phyloP scores from a whole-genome alignment of 805 yeast species.

The Peterozyma toletana region DNA sequence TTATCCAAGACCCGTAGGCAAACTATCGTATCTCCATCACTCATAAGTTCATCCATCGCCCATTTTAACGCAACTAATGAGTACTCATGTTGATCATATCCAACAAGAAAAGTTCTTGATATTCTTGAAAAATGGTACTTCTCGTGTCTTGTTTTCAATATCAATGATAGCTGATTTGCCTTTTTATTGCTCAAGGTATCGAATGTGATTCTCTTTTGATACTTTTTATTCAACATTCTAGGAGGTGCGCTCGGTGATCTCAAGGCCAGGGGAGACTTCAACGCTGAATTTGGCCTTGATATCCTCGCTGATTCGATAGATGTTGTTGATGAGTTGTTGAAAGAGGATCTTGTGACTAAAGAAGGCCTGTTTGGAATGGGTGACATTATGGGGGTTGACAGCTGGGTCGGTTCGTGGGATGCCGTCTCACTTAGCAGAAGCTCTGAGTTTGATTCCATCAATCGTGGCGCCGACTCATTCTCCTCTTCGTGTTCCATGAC shows the following conservation, averaged over 20 bases:
- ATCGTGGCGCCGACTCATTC: neutral
- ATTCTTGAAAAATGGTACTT: slow-evolving; percentile 26
- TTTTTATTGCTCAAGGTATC: slow-evolving; percentile 33
- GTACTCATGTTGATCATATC: slow-evolving; percentile 32
- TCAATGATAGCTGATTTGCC: slow-evolving; percentile 24
- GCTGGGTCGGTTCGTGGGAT: neutral
- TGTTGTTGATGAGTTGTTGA: neutral
- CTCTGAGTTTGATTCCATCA: slow-evolving; percentile 5
- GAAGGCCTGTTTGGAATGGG: neutral
- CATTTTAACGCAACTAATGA: slow-evolving; percentile 36
- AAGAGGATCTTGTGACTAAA: neutral
- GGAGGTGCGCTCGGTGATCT: neutral
- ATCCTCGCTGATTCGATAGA: slow-evolving; percentile 1
- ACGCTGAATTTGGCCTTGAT: slow-evolving; percentile 3
- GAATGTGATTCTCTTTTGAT: slow-evolving; percentile 27
- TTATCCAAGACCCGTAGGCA: slow-evolving; percentile 34
- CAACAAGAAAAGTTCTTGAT: slow-evolving; percentile 35
- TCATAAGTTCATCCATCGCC: slow-evolving; percentile 34
- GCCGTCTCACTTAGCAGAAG: neutral
- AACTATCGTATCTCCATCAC: slow-evolving; percentile 39
- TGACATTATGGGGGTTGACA: slow-evolving; percentile 1
- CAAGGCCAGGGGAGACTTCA: neutral
- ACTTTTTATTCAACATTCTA: neutral
- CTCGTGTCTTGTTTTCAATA: slow-evolving; percentile 29
- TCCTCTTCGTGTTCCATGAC: neutral